These are phyloP conservation scores for Diaporthe ampelina DNA, from an alignment of 2,329 filamentous ascomycete species.

Conservation along the genomic window DNA sequence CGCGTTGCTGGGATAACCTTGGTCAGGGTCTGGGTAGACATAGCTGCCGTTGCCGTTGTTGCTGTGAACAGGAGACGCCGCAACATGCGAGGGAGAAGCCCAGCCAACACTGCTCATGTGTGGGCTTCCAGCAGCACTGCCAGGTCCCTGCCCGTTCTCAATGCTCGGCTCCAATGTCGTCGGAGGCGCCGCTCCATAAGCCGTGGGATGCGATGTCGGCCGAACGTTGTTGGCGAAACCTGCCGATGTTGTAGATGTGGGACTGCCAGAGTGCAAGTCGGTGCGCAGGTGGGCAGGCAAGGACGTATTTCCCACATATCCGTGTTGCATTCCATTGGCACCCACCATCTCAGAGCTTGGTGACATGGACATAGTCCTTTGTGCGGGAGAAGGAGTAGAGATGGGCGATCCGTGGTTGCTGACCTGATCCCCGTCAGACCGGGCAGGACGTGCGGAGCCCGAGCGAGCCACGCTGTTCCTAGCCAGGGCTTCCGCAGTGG, in stretches of 20 bases:
- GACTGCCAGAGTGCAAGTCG: constrained; percentile 80
- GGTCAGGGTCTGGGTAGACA: constrained; percentile 86
- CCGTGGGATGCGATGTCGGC: constrained; percentile 87
- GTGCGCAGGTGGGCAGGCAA: constrained; percentile 86
- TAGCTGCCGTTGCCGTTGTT: constrained; percentile 68
- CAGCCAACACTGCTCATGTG: constrained; percentile 87
- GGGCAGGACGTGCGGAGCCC: constrained; percentile 61
- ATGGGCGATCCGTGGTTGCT: constrained; percentile 81
- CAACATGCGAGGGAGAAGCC: constrained; percentile 84
- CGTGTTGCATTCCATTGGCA: constrained; percentile 77
- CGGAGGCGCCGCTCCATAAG: constrained; percentile 78
- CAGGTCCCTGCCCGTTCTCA: constrained; percentile 78
- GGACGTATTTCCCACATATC: constrained; percentile 83
- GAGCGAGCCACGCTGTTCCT: constrained; percentile 54
- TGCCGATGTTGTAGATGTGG: constrained; percentile 75
- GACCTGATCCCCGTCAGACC: constrained; percentile 79
- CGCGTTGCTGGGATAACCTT: constrained; percentile 68
- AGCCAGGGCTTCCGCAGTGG: constrained; percentile 88
- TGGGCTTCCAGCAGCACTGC: constrained; percentile 85
- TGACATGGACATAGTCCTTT: constrained; percentile 84
- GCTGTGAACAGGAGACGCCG: constrained; percentile 76
- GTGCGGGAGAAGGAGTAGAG: constrained; percentile 86
- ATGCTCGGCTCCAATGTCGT: constrained; percentile 88
- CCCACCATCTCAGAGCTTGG: constrained; percentile 81
- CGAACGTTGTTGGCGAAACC: constrained; percentile 70